Base-by-base conservation (phyloP, 305 asterid species). In the Fraxinus sp. region DNA sequence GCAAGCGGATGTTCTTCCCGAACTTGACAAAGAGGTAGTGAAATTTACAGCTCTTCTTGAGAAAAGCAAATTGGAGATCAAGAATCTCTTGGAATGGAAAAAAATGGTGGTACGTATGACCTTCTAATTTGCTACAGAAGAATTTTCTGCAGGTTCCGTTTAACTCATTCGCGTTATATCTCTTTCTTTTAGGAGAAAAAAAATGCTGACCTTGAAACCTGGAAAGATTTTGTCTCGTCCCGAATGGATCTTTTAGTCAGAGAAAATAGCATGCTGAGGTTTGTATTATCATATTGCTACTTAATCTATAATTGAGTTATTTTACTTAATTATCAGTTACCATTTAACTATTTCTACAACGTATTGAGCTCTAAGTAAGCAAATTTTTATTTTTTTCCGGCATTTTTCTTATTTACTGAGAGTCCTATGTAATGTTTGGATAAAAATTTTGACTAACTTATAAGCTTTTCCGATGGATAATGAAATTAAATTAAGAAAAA, bases 211-310 rank as follows among this genome's bases (percentile, higher is more conserved):
- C 90, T 97, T 7, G 92, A 92, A 81, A 87, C 98, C 8, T 97
- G 98, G 98, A 97, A 90, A 85, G 86, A 84, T 30, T 80, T 81
- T 7, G 88, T 87, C 36, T 90, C 93, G 0, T 83, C 88, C 46
- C 92, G 87, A 79, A 84, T 97, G 90, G 95, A 89, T 68, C 86
- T 88, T 80, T 83, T 95, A 90, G 91, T 82, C 82, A 79, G 87
- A 43, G 97, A 93, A 88, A 97, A 95, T 83, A 88, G 85, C 87
- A 84, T 92, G 85, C 83, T 95, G 88, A 93, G 99, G 99, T 97
- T 81, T 79, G 92, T 83, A 43, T 35, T 80, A 22, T 5, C 66
- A 33, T 81, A 49, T 80, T 80, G 77, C 14, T 57, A 10, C 39
- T 4, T 41, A 30, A 6, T 68, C 37, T 41, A 41, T 66, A n/a